These are phyloP conservation scores for Coemansia sp. DNA, from an alignment of 192 early-diverging fungal genomes.

Conservation along the genomic window DNA sequence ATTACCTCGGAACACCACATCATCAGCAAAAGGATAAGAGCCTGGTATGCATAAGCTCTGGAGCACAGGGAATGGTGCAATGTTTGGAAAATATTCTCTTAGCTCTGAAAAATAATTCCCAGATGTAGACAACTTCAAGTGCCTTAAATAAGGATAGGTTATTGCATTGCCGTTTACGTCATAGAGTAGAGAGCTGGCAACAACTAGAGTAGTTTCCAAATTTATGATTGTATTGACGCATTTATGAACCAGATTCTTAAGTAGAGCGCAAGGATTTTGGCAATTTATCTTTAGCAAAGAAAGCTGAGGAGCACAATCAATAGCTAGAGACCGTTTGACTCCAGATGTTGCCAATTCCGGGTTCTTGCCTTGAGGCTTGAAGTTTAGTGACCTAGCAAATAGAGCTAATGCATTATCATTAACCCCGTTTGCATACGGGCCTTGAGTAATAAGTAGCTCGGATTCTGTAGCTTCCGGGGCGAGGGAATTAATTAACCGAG, in stretches of 20 bases:
- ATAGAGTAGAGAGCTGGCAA: not conserved
- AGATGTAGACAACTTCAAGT: not conserved
- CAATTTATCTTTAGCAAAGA: not conserved
- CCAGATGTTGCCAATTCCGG: not conserved
- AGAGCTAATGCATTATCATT: not conserved
- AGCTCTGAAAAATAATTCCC: not conserved
- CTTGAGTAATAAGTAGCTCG: not conserved
- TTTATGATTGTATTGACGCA: not conserved
- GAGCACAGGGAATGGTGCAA: conserved; percentile 3
- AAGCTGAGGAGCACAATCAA: not conserved
- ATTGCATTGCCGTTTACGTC: not conserved
- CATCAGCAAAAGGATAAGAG: conserved; percentile 8
- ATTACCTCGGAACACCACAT: conserved; percentile 4
- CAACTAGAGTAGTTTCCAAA: not conserved
- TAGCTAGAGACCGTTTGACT: not conserved
- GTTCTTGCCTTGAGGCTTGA: not conserved
- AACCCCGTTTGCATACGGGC: not conserved
- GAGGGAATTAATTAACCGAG: not conserved
- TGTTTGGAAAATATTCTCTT: not conserved
- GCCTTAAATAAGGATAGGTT: not conserved
- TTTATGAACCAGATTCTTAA: not conserved
- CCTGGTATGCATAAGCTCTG: not conserved
- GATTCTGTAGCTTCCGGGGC: not conserved
- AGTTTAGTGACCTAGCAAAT: not conserved
- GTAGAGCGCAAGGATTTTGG: not conserved